These are phyloP conservation scores for Asterophora lycoperdoides DNA, from an alignment of 768 basidiomycete species.

Conservation along the genomic window DNA sequence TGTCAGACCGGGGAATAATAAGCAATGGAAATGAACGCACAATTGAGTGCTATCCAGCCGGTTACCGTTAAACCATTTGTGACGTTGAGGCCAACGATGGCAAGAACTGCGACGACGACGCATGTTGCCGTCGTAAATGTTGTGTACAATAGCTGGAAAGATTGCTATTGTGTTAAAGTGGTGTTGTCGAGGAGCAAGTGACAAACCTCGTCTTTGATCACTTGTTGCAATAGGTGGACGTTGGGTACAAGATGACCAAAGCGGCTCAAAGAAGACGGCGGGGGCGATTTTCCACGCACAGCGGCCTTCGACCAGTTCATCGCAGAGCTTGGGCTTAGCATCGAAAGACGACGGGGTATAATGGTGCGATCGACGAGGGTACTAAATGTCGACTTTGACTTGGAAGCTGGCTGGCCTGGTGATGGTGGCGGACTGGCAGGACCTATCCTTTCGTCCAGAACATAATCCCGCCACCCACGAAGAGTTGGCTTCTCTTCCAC, in stretches of 20 bases:
- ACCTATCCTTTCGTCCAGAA: slow-evolving; percentile 25
- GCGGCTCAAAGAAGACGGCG: slow-evolving; percentile 34
- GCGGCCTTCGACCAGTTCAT: not conserved
- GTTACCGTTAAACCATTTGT: slow-evolving; percentile 41
- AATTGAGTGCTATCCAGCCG: slow-evolving; percentile 53
- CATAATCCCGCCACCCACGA: slow-evolving; percentile 56
- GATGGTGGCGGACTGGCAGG: slow-evolving; percentile 1
- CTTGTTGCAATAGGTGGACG: slow-evolving; percentile 50
- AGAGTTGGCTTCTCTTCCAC: slow-evolving; percentile 23
- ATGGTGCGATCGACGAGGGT: not conserved
- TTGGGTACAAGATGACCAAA: slow-evolving; percentile 47
- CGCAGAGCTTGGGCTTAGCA: not conserved
- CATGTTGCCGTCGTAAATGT: slow-evolving; percentile 48
- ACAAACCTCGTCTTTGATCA: slow-evolving; percentile 62
- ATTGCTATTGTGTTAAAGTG: not conserved
- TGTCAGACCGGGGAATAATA: too few species aligned
- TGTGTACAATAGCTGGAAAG: slow-evolving; percentile 47
- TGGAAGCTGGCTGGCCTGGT: not conserved
- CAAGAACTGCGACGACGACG: slow-evolving; percentile 44
- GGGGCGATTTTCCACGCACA: slow-evolving; percentile 20
- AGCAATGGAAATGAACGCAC: slow-evolving; percentile 30
- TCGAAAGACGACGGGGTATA: not conserved
- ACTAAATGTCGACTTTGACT: slow-evolving; percentile 3
- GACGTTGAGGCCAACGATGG: slow-evolving; percentile 46
- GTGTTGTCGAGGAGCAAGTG: not conserved